phyloP scores from a whole-genome alignment of 164 flowering plant species.

The Houttuynia cordata region DNA sequence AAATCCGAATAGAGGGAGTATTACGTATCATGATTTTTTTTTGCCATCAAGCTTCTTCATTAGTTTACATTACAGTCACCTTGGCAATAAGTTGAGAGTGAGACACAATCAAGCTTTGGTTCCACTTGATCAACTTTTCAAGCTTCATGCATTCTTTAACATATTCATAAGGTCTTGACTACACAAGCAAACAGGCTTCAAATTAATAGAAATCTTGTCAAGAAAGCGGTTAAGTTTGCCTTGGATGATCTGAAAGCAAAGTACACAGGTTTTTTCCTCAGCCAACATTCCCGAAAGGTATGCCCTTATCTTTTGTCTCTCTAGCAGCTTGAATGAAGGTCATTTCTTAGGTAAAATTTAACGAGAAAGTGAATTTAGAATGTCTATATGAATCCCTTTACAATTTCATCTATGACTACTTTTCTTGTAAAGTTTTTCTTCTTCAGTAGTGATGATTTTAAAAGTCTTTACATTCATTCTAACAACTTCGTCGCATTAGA shows the following conservation, averaged over 20 bases:
- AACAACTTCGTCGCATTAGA: conserved; percentile 23
- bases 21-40: neutral
- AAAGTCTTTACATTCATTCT: no score
- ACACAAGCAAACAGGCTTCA: conserved; percentile 20
- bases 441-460: neutral
- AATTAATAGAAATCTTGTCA: conserved; percentile 33
- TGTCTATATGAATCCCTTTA: neutral
- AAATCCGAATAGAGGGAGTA: no score
- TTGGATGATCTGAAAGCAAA: conserved; percentile 68
- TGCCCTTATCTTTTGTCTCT: neutral
- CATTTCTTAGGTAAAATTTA: neutral
- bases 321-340: neutral
- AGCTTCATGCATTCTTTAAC: conserved; percentile 36
- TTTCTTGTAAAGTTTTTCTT: neutral
- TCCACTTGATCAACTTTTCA: neutral
- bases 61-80: no score
- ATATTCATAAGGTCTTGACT: conserved; percentile 19
- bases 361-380: neutral
- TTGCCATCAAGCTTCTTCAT: neutral
- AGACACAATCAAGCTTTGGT: neutral
- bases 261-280: conserved; percentile 55
- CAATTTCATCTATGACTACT: neutral
- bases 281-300: conserved; percentile 72
- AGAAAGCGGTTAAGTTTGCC: conserved; percentile 56
- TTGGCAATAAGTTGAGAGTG: no score